Percentiles rank a stretch among this genome's conserved stretches.
Conservation (phyloP, 2,329 filamentous ascomycete species). For the Shiraia sp. region DNA sequence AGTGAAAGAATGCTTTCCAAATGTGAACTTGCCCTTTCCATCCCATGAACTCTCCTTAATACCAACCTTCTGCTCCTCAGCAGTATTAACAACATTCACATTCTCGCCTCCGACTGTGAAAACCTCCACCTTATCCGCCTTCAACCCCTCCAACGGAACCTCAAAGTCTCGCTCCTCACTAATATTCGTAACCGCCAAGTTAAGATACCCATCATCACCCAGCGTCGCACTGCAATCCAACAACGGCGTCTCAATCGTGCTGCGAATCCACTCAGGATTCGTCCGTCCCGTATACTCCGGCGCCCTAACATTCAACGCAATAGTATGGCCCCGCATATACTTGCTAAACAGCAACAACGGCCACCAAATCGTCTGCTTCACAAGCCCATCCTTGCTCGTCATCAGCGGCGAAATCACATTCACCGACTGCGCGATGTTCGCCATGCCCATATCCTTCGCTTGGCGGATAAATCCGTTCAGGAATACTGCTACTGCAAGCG, state of each 20-base stretch:
- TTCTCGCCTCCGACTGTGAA: constrained; percentile 64
- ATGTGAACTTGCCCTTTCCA: constrained; percentile 64
- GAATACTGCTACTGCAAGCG: constrained; percentile 74
- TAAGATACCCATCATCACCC: constrained; percentile 63
- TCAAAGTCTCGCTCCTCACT: constrained; percentile 62
- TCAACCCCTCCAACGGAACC: constrained; percentile 62
- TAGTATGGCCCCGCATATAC: constrained; percentile 73
- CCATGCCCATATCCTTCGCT: constrained; percentile 72
- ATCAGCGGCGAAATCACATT: constrained; percentile 79
- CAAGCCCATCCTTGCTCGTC: constrained; percentile 66
- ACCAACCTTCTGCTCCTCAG: constrained; percentile 64
- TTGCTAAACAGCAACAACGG: constrained; percentile 69
- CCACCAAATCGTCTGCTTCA: constrained; percentile 77
- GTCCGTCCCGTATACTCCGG: constrained; percentile 70
- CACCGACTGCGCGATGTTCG: constrained; percentile 76
- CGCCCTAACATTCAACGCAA: constrained; percentile 67
- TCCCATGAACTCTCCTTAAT: constrained; percentile 67
- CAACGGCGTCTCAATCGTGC: constrained; percentile 69
- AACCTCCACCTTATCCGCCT: constrained; percentile 56
- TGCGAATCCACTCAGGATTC: constrained; percentile 66
- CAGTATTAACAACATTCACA: constrained; percentile 65
- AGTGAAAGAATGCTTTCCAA: constrained; percentile 72
- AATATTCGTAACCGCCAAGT: constrained; percentile 74
- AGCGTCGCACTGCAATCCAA: constrained; percentile 68
- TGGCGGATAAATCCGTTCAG: constrained; percentile 78